Evolutionary conservation across 169 alveolate genomes (phyloP), one percentile per base, ranked within the genome.

Genomic region (Cryptosporidium viatorum): DNA sequence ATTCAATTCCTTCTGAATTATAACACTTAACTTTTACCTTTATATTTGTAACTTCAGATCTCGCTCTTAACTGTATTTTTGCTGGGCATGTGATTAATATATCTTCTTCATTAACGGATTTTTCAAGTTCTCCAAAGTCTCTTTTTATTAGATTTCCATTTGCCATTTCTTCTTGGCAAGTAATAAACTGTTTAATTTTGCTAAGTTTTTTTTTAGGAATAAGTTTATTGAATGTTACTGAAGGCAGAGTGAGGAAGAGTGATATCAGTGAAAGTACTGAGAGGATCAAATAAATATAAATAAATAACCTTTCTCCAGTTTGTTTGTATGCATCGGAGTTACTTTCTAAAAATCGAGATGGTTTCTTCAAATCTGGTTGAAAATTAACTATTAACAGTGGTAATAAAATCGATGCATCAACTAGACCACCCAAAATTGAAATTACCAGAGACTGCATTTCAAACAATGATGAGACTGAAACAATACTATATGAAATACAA

Each of bases 401-500:
- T 48, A 80, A 41, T 80, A 80, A 29, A 26, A 80, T 80, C 23
- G 89, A 41, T 62, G 89, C 89, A 59, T 80, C 89, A 23, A 80
- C 62, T 12, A 80, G 51, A 3, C 89, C 89, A 14, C 89, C 89
- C 29, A 80, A 45, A n/a, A 80, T 80, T 14, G 89, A 80, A 65
- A 80, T 80, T 21, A 80, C 80, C 9, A 80, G 68, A 29, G 89
- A 80, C 43, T 80, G 89, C 89, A 80, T 80, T 18, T 65, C 65
- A 65, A 80, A 80, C 50, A 80, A 26, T 35, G 89, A 80, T 41
- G 89, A 80, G 5, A 80, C 75, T 18, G 89, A 80, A 23, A 80
- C 89, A 12, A 80, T 80, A 73, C 89, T 80, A 29, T 80, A 80
- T 39, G 89, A 80, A 37, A 80, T 80, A 80, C 89, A 80, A 80